Conservation (phyloP, 176 grass and related monocot species). For the Dendrocalamus sinicus region DNA sequence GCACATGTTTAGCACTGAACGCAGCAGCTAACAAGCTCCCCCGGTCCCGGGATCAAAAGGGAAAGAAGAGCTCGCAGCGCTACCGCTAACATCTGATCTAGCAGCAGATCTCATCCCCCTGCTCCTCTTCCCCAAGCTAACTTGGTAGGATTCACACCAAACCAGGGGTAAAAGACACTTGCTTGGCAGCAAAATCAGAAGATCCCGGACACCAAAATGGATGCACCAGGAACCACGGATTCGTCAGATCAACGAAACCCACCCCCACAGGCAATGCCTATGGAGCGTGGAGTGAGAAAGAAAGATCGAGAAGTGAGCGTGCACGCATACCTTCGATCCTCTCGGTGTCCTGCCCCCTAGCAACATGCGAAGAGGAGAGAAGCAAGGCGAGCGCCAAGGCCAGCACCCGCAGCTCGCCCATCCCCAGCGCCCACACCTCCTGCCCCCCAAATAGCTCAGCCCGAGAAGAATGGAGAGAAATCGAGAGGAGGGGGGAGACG, state of each 20-base stretch:
- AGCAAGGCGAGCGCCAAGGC: conserved; percentile 42
- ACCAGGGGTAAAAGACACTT: neutral
- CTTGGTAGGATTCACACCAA: neutral
- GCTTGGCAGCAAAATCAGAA: conserved; percentile 4
- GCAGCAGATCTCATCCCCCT: neutral
- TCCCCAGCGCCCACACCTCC: conserved; percentile 1
- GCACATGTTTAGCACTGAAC: neutral
- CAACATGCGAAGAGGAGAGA: conserved; percentile 19
- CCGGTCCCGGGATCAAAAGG: neutral
- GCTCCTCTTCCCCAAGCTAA: neutral
- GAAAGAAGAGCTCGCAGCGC: neutral
- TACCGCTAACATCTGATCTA: neutral
- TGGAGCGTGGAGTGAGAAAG: neutral
- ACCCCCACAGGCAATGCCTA: neutral
- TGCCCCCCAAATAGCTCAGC: neutral
- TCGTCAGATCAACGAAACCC: neutral
- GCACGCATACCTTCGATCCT: conserved; percentile 56
- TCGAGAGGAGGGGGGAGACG: neutral
- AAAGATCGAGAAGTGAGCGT: neutral
- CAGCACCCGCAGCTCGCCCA: conserved; percentile 19
- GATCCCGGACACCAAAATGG: neutral
- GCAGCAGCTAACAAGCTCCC: neutral
- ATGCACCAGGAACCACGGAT: neutral
- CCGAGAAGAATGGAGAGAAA: neutral
- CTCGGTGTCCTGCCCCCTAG: conserved; percentile 56